Evolutionary conservation across 2,329 filamentous ascomycete species (phyloP), one percentile per base, ranked within the genome.

Genomic region (Fusarium marasasianum): DNA sequence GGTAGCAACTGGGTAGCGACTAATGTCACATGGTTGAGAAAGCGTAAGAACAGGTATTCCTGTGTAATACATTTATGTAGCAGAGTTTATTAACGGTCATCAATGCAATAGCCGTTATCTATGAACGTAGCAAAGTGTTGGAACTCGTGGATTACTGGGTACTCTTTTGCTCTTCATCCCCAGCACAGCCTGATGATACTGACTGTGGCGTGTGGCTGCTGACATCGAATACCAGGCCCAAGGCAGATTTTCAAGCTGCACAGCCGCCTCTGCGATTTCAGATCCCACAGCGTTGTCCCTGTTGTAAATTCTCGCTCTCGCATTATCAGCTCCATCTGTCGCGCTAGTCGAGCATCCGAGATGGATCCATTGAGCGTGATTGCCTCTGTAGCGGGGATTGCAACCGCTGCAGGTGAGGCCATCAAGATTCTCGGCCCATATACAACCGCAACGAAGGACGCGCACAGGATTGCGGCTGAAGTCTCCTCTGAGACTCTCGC

Each of bases 281-380:
- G 12, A 31, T 12, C 11, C 31, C 29, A 10, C 29, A 31, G 12
- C 10, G 10, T 12, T 31, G 11, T 31, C 29, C 29, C 17, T 13
- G 4, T 26, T 4, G 17, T 7, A 13, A 45, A 6, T 13, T 14
- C 17, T 9, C 8, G 8, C n/a, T 45, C n/a, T n/a, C 14, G 1
- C 10, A 45, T 26, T 2, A 2, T 26, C 17, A 20, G 2, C 17
- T 45, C 1, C 1, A 3, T 45, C 8, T 26, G 0, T 5, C 18
- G 24, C 5, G 6, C 24, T 10, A 0, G 12, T 1, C 0, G 0
- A 29, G 24, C 8, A 29, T 11, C 4, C 8, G 18, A 29, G 44
- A 47, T 47, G 44, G 44, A 29, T 15, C 44, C 44, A 1, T 26
- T 29, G 12, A 47, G 44, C 12, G 24, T 47, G 24, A 20, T 29